Evolutionary conservation across 2,329 filamentous ascomycete genomes (phyloP).

Genomic region (Neobulgaria alba): DNA sequence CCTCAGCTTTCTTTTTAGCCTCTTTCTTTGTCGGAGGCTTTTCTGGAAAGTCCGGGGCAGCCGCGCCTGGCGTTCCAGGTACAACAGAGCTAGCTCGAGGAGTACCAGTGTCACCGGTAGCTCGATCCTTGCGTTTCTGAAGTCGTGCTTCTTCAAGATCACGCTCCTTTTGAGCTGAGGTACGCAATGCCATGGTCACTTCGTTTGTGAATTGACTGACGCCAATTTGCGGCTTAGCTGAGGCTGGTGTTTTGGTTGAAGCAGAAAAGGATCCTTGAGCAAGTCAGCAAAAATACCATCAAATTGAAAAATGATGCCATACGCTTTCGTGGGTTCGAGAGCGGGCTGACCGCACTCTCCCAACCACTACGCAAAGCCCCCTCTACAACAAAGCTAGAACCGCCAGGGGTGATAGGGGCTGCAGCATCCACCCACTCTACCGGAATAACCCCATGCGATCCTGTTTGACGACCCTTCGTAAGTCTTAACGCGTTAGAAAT

Average conservation of each 20-base stretch:
- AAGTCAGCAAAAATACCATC: conserved; percentile 17
- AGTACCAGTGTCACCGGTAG: conserved; percentile 42
- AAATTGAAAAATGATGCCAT: conserved; percentile 27
- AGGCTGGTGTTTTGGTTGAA: conserved; percentile 35
- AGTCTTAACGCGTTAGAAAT: conserved; percentile 69
- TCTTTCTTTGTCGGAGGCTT: conserved; percentile 85
- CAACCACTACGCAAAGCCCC: conserved; percentile 27
- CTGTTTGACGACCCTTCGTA: conserved; percentile 62
- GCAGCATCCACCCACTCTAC: conserved; percentile 69
- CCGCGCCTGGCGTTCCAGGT: conserved; percentile 51
- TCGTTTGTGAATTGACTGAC: conserved; percentile 29
- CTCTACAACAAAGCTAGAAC: conserved; percentile 25
- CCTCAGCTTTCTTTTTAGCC: conserved; percentile 64
- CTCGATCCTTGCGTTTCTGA: conserved; percentile 56
- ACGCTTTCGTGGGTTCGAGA: conserved; percentile 53
- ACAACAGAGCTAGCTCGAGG: conserved; percentile 42
- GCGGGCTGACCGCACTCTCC: conserved; percentile 45
- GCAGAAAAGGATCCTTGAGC: conserved; percentile 25
- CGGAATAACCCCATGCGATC: conserved; percentile 72
- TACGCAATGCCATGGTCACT: conserved; percentile 45
- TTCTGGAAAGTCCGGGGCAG: conserved; percentile 53
- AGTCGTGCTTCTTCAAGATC: conserved; percentile 65
- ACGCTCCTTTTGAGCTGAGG: conserved; percentile 56
- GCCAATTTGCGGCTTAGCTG: conserved; percentile 40
- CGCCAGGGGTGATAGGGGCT: conserved; percentile 34